Evolutionary conservation across 1,284 basidiomycete species (phyloP), one percentile per base, ranked within the genome.

Genomic region (Leccinum holopus): DNA sequence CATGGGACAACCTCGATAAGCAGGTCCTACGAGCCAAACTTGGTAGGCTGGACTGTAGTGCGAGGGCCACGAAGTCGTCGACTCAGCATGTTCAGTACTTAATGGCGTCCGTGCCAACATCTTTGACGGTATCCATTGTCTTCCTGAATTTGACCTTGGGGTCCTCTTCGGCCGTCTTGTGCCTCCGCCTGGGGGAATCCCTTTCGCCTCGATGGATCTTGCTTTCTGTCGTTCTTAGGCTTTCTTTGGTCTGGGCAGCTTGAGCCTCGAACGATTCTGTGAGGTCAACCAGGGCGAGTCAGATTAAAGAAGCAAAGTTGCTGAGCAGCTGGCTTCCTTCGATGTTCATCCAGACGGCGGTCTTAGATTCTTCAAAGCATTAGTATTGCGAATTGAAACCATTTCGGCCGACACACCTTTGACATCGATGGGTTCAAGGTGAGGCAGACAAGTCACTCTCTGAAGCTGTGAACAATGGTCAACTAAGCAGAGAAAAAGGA

Each of bases 41-140:
- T 87, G 85, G 21, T 79, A 65, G 35, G 76, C 77, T 7, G 83
- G 85, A 60, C 78, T 76, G 67, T 86, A 86, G 28, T 86, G 76
- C 3, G 84, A 84, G 3, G 85, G 84, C 84, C 85, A 86, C 16
- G 78, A 68, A 37, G 35, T 37, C 35, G 35, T 37, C 35, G 35
- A 37, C 35, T 37, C 35, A 37, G 35, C 35, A 37, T 37, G 5
- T 59, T 71, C 37, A 64, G 66, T 1, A 70, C 60, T 54, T 86
- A 35, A 90, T 89, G 8, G 78, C 80, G 41, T 77, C 77, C 0
- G 81, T 82, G 10, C 88, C 88, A 0, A 75, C 78, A 6, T 76
- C 79, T 69, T 87, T 89, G 12, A 83, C 77, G 0, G 80, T 80
- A 44, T 88, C 88, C 84, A 90, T 87, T 1, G 84, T 79, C 65